A percentile compares a stretch with the other conserved stretches of the same genome.
Evolutionary conservation across 805 yeast genomes (phyloP).

Genomic region (Cyberlindnera sargentensis): DNA sequence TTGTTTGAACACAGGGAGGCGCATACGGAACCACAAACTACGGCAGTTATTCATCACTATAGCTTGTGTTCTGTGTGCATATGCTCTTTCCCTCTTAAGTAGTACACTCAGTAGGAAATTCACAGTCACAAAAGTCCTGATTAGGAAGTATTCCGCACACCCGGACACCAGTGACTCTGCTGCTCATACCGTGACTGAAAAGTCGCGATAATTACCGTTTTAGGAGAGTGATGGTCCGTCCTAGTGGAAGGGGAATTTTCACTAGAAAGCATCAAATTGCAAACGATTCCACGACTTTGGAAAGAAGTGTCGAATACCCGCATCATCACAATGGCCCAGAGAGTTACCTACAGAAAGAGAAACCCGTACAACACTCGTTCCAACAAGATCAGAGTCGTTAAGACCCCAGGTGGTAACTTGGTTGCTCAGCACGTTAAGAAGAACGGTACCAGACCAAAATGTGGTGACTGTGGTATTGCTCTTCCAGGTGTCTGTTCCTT

Average conservation of each 20-base stretch:
- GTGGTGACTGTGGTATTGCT: slow-evolving; percentile 75
- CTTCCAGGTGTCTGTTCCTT: slow-evolving; percentile 84
- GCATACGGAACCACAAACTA: no score
- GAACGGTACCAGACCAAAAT: slow-evolving; percentile 69
- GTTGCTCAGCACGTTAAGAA: slow-evolving; percentile 95
- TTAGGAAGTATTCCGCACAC: slow-evolving; percentile 7
- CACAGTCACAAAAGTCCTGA: slow-evolving; percentile 15
- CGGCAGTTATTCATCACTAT: background rate
- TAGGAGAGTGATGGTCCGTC: no score
- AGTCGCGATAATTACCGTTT: no score
- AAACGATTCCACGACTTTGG: no score
- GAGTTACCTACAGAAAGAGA: slow-evolving; percentile 98
- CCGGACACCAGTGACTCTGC: background rate
- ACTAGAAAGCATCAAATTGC: background rate
- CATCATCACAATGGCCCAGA: slow-evolving; percentile 75
- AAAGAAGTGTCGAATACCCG: background rate
- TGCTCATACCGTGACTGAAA: no score
- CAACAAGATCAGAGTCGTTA: slow-evolving; percentile 98
- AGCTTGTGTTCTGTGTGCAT: background rate
- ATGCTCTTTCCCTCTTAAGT: background rate
- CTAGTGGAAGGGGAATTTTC: background rate
- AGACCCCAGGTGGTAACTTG: slow-evolving; percentile 99
- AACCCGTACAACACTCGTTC: slow-evolving; percentile 99
- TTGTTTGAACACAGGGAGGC: slow-evolving; percentile 2
- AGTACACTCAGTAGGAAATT: background rate